These are phyloP conservation scores for Chenopodium formosanum DNA, from an alignment of 148 eudicot genomes.

Conservation along the genomic window DNA sequence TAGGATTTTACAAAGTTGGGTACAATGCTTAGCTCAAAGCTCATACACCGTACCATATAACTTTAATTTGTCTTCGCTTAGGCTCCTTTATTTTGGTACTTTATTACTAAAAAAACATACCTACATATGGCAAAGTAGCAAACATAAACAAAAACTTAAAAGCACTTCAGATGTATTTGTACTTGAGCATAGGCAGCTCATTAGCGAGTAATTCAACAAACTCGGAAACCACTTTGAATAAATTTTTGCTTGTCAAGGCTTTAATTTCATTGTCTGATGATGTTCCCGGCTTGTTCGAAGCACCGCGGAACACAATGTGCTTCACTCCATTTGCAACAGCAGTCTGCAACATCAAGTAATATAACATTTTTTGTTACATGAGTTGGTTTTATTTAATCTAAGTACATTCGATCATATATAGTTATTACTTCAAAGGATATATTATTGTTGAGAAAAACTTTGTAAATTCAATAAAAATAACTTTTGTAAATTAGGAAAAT, in stretches of 20 bases:
- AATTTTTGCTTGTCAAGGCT: not conserved
- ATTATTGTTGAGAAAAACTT: too few relatives aligned
- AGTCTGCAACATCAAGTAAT: not conserved
- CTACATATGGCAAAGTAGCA: not conserved
- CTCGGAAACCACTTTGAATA: constrained; percentile 2
- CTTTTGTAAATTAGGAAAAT: too few relatives aligned
- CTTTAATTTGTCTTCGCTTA: not conserved
- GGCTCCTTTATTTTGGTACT: not conserved
- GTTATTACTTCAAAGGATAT: too few relatives aligned
- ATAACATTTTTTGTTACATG: not conserved
- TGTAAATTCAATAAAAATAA: too few relatives aligned
- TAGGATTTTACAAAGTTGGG: not conserved
- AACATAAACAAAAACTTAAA: not conserved
- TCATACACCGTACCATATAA: not conserved
- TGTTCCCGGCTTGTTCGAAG: constrained; percentile 10
- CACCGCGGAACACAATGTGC: constrained; percentile 13
- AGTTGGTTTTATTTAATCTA: too few relatives aligned
- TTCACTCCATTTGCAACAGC: constrained; percentile 16
- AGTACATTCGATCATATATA: too few relatives aligned
- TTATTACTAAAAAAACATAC: too few relatives aligned
- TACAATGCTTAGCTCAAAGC: not conserved
- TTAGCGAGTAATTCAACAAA: not conserved
- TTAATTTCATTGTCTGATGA: not conserved
- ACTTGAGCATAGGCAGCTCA: not conserved
- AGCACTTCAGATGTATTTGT: not conserved